Evolutionary conservation across 148 eudicot species (phyloP), one percentile per base, ranked within the genome.

Genomic region (Camellia lanceoleosa): DNA sequence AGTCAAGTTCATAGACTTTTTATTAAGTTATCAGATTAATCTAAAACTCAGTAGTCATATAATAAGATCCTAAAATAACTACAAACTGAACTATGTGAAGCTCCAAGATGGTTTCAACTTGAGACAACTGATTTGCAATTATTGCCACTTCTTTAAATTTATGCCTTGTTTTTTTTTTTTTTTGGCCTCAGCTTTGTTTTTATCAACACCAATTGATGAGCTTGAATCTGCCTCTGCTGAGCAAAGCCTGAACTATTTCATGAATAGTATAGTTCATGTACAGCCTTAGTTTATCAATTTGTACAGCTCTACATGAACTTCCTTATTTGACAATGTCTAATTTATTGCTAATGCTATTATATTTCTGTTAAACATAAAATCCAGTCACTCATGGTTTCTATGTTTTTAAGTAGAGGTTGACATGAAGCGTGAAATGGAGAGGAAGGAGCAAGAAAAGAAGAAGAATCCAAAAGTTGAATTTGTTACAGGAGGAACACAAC

Each of bases 381-480:
- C 14, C 77, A 5, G 47, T 23, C 55, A 23, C 30, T 77, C 74
- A 41, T 70, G 38, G 4, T 65, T 67, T 75, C 20, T 81, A 56
- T 79, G 77, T 63, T 56, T 71, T 38, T 73, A 71, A 75, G 74
- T 83, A 95, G 99, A 95, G 87, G 95, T 87, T 86, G 97, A 94
- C 80, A 90, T 91, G 93, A 95, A 87, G 81, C 91, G 91, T 81
- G 98, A 95, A 80, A 79, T 86, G 94, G 97, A 95, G 84, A 89
- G 94, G 81, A 95, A 86, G 82, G 97, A 93, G 80, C 97, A 90
- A 81, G 99, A 95, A 76, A 88, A 82, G 82, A 95, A 93, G 90
- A 95, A 81, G 86, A 95, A 80, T 76, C 99, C 68, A 41, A 93
- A 92, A 85, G 85, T 95, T 55, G 99, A 95, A 4, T 95, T 91